Evolutionary conservation across 2,329 filamentous ascomycete genomes (phyloP).

Genomic region (Monilinia aucupariae): DNA sequence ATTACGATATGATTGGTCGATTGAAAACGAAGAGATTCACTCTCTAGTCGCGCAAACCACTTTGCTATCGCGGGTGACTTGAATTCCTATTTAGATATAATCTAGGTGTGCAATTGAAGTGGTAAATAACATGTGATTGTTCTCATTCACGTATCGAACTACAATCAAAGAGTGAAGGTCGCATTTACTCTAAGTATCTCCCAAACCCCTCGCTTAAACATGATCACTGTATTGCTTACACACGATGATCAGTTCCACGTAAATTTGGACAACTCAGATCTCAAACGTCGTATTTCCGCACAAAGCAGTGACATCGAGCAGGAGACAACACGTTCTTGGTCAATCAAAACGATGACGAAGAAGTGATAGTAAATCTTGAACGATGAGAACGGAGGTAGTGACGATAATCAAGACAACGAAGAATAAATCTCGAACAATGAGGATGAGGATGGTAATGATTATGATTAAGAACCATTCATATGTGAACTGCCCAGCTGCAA

Average conservation of each 20-base stretch:
- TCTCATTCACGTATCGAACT: too few relatives aligned
- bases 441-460: neutral
- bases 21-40: neutral
- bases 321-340: too few relatives aligned
- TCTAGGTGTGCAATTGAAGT: too few relatives aligned
- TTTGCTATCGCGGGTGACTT: neutral
- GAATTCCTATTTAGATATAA: neutral
- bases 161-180: neutral
- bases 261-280: neutral
- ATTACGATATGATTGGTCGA: too few relatives aligned
- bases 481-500: neutral
- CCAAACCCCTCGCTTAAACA: neutral
- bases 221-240: too few relatives aligned
- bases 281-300: too few relatives aligned
- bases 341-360: too few relatives aligned
- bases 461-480: neutral
- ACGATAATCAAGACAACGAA: neutral
- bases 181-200: neutral
- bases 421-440: neutral
- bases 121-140: too few relatives aligned
- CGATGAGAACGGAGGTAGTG: neutral
- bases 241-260: neutral
- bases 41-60: neutral
- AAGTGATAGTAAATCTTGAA: too few relatives aligned
- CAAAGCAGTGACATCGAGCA: too few relatives aligned